Conservation (phyloP, 148 eudicot species). For the Chenopodium album region DNA sequence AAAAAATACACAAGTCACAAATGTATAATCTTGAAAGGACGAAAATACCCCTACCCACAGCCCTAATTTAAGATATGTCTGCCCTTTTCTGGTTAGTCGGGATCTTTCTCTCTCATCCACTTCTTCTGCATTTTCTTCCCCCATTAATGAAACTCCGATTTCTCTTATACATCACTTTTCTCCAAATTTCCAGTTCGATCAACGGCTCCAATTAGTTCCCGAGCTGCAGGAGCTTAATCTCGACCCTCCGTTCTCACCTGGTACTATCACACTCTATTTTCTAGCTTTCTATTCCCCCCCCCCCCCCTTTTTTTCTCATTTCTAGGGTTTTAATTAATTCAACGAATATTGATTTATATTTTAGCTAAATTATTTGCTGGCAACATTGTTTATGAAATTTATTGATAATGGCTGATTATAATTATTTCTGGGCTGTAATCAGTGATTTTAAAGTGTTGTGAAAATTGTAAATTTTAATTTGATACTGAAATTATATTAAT, state of each 20-base stretch:
- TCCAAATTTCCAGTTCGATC: neutral
- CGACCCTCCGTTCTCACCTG: conserved; percentile 11
- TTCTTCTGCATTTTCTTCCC: neutral
- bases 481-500: neutral
- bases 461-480: neutral
- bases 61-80: conserved; percentile 28
- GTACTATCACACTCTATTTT: conserved; percentile 14
- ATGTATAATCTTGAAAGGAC: conserved; percentile 2
- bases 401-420: neutral
- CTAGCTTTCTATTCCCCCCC: neutral
- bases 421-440: neutral
- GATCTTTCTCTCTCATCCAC: conserved; percentile 16
- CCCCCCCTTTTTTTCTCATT: neutral
- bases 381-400: neutral
- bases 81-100: neutral
- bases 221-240: neutral
- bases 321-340: conserved; percentile 1
- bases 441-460: neutral
- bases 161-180: neutral
- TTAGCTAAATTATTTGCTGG: neutral
- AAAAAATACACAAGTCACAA: neutral
- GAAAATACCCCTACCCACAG: conserved; percentile 13
- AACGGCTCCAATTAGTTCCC: neutral
- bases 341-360: neutral
- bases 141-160: conserved; percentile 10